Base-by-base conservation (phyloP, 495 filamentous ascomycete species). In the Hyaloscypha bicolor region DNA sequence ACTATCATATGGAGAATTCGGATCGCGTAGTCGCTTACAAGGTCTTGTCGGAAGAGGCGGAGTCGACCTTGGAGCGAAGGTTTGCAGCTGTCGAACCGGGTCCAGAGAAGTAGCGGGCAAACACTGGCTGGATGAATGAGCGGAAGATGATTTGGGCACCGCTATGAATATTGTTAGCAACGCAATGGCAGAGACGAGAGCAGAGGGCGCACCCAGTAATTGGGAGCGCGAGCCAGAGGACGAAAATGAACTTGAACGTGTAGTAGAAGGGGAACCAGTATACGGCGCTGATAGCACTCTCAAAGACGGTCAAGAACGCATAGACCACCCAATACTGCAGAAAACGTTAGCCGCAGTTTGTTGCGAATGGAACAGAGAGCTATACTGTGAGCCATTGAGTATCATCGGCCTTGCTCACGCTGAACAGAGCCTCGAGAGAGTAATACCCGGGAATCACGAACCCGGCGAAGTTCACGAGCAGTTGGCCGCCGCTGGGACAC, bases 221-320 rank as follows among this genome's bases (percentile, higher is more conserved):
- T 72, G 95, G 95, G 68, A 99, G 92, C 71, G 94, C 89, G 81
- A 98, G 92, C 96, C 96, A 99, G 75, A 99, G 87, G 73, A 97
- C 82, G 75, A 97, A 87, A 75, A 93, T 85, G 76, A 99, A 97
- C 85, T 99, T 99, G 90, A 98, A 98, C 81, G 94, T 95, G 82
- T 93, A 99, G 88, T 99, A 99, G 87, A 99, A 99, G 74, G 95
- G 95, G 85, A 99, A 94, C 95, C 95, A 99, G 86, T 99, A 99
- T 55, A 96, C 91, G 66, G 96, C 93, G 79, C 84, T 95, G 76
- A 99, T 82, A 63, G 91, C 87, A 75, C 93, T 96, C 88, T 99
- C 95, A 78, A 97, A 71, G 35, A 97, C 92, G 63, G 69, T 74
- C 42, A 71, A 65, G 62, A 96, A 92, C 67, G 92, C 87, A 76